Percentiles rank a stretch among this genome's conserved stretches.
These are phyloP conservation scores for Coccomyxa subellipsoidea DNA, from an alignment of 163 green algal species.

Conservation along the genomic window DNA sequence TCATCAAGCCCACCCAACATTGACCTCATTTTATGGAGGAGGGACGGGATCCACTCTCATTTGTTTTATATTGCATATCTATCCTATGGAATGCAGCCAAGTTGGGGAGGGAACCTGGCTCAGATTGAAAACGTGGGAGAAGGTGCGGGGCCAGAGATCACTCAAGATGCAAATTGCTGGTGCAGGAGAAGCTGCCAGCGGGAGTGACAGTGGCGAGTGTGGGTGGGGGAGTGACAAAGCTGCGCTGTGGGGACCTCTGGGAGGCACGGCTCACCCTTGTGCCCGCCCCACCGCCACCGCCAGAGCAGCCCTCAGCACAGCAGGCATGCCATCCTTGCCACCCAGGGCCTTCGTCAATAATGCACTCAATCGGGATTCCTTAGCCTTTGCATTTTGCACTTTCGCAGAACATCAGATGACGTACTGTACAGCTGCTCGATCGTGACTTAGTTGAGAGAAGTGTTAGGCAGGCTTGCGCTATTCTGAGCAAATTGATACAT, in stretches of 20 bases:
- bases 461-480: too few species aligned
- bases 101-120: neutral
- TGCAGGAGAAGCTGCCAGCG: constrained; percentile 14
- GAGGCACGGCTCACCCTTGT: constrained; percentile 18
- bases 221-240: neutral
- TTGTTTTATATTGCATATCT: too few species aligned
- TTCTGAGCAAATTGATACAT: neutral
- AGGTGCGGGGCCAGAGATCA: too few species aligned
- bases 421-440: too few species aligned
- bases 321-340: neutral
- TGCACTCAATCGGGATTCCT: neutral
- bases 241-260: neutral
- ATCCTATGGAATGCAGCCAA: too few species aligned
- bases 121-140: neutral
- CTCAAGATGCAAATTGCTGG: too few species aligned
- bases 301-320: neutral
- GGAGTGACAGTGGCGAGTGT: constrained; percentile 4
- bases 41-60: too few species aligned
- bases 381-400: neutral
- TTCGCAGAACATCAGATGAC: too few species aligned
- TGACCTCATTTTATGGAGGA: neutral
- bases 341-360: neutral
- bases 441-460: neutral
- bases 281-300: neutral
- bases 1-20: neutral